A percentile compares a stretch with the other conserved stretches of the same genome.
phyloP scores from a whole-genome alignment of 148 eudicot species.

The Fagopyrum esculentum region DNA sequence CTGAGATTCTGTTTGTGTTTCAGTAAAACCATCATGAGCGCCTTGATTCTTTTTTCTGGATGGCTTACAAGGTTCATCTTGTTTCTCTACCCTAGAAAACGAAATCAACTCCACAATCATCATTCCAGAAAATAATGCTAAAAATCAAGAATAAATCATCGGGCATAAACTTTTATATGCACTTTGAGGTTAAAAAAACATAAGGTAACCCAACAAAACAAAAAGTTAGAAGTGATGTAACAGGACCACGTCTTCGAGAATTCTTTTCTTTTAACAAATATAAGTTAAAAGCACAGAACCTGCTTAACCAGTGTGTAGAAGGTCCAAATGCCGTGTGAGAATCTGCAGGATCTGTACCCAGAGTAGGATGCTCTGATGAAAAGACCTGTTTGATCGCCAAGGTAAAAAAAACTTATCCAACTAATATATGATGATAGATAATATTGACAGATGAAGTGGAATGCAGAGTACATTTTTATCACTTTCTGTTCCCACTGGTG shows the following conservation, averaged over 20 bases:
- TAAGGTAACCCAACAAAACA: background rate
- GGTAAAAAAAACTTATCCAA: conserved; percentile 18
- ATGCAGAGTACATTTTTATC: conserved; percentile 51
- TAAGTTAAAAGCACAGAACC: conserved; percentile 30
- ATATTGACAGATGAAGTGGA: background rate
- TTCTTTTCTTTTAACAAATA: background rate
- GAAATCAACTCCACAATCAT: background rate
- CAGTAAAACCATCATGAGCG: conserved; percentile 68
- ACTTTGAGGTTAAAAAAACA: background rate
- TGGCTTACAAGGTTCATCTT: conserved; percentile 30
- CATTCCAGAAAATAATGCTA: background rate
- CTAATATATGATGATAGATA: background rate
- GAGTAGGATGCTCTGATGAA: conserved; percentile 46
- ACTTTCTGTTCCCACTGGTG: conserved; percentile 35
- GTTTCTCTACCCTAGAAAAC: conserved; percentile 47
- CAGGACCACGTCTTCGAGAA: background rate
- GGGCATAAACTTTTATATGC: background rate
- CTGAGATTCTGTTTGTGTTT: conserved; percentile 98
- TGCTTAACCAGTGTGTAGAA: conserved; percentile 58
- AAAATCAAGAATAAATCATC: background rate
- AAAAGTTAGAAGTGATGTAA: background rate
- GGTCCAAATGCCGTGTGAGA: conserved; percentile 44
- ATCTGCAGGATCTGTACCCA: conserved; percentile 44
- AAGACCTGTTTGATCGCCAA: conserved; percentile 41
- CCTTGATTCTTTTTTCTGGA: conserved; percentile 34